Conservation (phyloP, 768 basidiomycete genomes). For the Boletus edulis region DNA sequence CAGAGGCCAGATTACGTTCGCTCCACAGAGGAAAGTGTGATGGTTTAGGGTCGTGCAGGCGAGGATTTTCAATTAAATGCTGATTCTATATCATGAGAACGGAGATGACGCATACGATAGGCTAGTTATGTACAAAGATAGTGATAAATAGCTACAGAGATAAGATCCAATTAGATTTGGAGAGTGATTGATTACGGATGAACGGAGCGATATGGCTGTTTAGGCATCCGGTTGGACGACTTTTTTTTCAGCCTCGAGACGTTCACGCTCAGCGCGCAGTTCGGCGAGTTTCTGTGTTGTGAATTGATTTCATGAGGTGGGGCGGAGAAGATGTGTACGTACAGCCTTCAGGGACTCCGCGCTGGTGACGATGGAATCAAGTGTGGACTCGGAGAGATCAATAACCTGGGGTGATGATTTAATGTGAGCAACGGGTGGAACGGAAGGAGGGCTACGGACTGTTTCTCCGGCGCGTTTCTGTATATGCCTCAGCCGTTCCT, state of each 20-base stretch:
- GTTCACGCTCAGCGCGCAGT: slow-evolving; percentile 27
- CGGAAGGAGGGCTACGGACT: slow-evolving; percentile 31
- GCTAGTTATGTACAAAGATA: not conserved
- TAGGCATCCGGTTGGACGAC: slow-evolving; percentile 22
- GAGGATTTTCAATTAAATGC: not conserved
- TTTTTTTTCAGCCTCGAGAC: slow-evolving; percentile 49
- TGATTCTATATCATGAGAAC: not conserved
- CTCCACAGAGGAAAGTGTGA: slow-evolving; percentile 13
- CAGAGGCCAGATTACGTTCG: slow-evolving; percentile 58
- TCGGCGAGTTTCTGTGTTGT: slow-evolving; percentile 32
- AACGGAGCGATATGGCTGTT: slow-evolving; percentile 16
- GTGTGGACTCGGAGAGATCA: slow-evolving; percentile 65
- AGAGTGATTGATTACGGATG: slow-evolving; percentile 23
- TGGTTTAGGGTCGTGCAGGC: slow-evolving; percentile 9
- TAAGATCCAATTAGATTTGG: slow-evolving; percentile 30
- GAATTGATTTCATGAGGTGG: not conserved
- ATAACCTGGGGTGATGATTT: slow-evolving; percentile 38
- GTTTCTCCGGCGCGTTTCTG: slow-evolving; percentile 50
- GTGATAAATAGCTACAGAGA: slow-evolving; percentile 12
- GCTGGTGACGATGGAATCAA: slow-evolving; percentile 56
- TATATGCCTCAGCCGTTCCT: slow-evolving; percentile 43
- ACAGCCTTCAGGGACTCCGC: slow-evolving; percentile 62
- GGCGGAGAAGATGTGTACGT: slow-evolving; percentile 22
- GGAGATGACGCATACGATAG: not conserved
- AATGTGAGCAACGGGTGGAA: not conserved